These are phyloP conservation scores for Zygosaccharomyces kombuchaensis DNA, from an alignment of 805 yeast genomes.

Conservation along the genomic window DNA sequence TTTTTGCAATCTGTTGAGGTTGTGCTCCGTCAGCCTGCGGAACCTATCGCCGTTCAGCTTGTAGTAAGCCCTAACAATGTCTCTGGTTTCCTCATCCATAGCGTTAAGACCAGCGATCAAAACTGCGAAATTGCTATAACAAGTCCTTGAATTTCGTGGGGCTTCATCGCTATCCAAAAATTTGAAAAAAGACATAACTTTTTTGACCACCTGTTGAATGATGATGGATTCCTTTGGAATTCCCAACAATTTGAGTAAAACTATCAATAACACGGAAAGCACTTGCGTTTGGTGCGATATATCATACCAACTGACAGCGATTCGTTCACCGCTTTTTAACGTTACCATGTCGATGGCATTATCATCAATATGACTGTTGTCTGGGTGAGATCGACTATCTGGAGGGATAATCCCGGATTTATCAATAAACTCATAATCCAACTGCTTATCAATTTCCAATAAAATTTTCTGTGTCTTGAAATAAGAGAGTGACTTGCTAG, in stretches of 20 bases:
- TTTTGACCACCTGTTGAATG: conserved; percentile 34
- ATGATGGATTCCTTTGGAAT: conserved; percentile 33
- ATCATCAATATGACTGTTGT: conserved; percentile 31
- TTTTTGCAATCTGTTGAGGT: conserved; percentile 31
- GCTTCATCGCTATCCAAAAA: conserved; percentile 35
- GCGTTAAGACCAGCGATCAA: conserved; percentile 36
- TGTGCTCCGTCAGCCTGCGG: conserved; percentile 34
- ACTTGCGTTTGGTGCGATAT: conserved; percentile 38
- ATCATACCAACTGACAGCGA: conserved; percentile 38
- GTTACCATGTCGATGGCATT: conserved; percentile 35
- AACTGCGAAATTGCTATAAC: conserved; percentile 37
- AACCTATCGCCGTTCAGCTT: conserved; percentile 30
- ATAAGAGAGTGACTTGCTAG: conserved; percentile 24
- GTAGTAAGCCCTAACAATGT: conserved; percentile 31
- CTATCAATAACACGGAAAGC: conserved; percentile 32
- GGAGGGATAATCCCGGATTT: conserved; percentile 35
- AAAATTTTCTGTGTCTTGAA: conserved; percentile 34
- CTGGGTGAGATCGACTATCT: conserved; percentile 34
- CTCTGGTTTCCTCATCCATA: conserved; percentile 33
- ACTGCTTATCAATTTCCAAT: conserved; percentile 33
- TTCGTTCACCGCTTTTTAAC: conserved; percentile 24
- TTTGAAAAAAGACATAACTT: conserved; percentile 32
- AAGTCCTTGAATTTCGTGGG: conserved; percentile 35
- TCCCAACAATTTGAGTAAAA: conserved; percentile 31
- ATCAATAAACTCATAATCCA: conserved; percentile 34